phyloP scores from a whole-genome alignment of 2,329 filamentous ascomycete genomes.

The Clonostachys rosea region DNA sequence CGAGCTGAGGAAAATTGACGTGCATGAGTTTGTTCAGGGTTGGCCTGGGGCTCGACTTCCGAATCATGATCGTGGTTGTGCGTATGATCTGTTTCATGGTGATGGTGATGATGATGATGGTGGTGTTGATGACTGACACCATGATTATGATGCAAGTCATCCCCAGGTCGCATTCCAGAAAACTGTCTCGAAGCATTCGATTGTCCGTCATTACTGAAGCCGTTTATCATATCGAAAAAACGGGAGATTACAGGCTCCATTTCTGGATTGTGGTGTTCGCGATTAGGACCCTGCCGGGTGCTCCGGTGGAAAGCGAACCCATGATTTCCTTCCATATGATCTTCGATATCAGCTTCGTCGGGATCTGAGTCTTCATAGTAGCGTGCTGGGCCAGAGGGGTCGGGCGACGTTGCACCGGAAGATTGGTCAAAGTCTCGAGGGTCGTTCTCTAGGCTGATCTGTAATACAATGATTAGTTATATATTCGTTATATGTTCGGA shows the following conservation, averaged over 20 bases:
- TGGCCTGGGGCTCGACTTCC: background rate
- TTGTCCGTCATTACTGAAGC: constrained; percentile 14
- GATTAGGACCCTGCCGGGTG: constrained; percentile 16
- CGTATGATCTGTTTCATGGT: background rate
- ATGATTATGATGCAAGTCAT: background rate
- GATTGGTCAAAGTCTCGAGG: constrained; percentile 41
- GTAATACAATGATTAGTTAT: constrained; percentile 12
- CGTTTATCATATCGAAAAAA: constrained; percentile 38
- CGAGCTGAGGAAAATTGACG: constrained; percentile 7
- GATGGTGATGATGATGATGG: background rate
- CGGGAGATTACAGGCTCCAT: constrained; percentile 30
- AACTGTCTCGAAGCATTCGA: too few relatives aligned
- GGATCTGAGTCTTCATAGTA: constrained; percentile 46
- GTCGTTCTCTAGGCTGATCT: constrained; percentile 56
- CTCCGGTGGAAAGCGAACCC: constrained; percentile 33
- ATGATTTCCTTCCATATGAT: constrained; percentile 36
- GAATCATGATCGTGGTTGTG: constrained; percentile 1
- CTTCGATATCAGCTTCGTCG: constrained; percentile 54
- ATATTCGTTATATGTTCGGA: constrained; percentile 11
- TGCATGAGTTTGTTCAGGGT: constrained; percentile 1
- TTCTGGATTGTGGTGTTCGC: constrained; percentile 21
- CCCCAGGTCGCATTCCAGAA: background rate
- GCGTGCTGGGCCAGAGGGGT: constrained; percentile 12
- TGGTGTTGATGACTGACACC: background rate
- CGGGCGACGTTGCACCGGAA: constrained; percentile 20